Percentiles rank a stretch among this genome's conserved stretches.
Evolutionary conservation across 139 green algal species (phyloP).

Genomic region (Desmodesmus armatus): DNA sequence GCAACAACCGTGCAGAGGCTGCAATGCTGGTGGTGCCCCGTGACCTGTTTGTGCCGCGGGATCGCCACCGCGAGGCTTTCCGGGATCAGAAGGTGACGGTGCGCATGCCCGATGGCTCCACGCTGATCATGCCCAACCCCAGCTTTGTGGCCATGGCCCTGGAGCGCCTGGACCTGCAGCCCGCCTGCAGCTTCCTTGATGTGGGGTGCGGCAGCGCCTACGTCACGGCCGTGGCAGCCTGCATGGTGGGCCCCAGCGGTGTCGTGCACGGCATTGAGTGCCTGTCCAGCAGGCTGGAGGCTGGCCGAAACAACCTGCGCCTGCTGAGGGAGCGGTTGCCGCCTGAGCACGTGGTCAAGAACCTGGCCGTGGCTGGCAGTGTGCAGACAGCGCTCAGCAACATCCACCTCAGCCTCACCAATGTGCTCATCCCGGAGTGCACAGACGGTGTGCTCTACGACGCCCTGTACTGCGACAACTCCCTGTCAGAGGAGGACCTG

Average conservation of each 20-base stretch:
- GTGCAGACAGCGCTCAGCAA: constrained; percentile 27
- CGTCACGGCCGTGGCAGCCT: constrained; percentile 64
- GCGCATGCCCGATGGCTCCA: constrained; percentile 69
- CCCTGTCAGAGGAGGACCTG: constrained; percentile 67
- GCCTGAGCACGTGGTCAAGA: constrained; percentile 39
- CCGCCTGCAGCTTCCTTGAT: constrained; percentile 65
- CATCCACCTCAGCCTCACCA: constrained; percentile 52
- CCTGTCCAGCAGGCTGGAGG: constrained; percentile 61
- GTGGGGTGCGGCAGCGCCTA: constrained; percentile 71
- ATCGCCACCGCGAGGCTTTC: constrained; percentile 70
- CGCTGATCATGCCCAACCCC: constrained; percentile 66
- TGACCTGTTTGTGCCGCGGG: constrained; percentile 71
- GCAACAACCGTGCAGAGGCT: constrained; percentile 54
- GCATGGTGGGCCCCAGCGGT: constrained; percentile 55
- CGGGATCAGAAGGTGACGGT: constrained; percentile 69
- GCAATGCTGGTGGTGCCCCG: constrained; percentile 64
- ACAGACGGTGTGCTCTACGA: constrained; percentile 65
- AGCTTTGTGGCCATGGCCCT: constrained; percentile 67
- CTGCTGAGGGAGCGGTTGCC: constrained; percentile 54
- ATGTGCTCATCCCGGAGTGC: constrained; percentile 75
- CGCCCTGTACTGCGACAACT: constrained; percentile 68
- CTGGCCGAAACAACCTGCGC: constrained; percentile 59
- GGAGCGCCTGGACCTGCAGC: constrained; percentile 61
- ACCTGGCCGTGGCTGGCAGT: background rate
- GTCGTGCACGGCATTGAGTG: constrained; percentile 67